A percentile compares a stretch with the other conserved stretches of the same genome.
These are phyloP conservation scores for Aphanomyces cochlioides DNA, from an alignment of 352 stramenopile genomes.

Conservation along the genomic window DNA sequence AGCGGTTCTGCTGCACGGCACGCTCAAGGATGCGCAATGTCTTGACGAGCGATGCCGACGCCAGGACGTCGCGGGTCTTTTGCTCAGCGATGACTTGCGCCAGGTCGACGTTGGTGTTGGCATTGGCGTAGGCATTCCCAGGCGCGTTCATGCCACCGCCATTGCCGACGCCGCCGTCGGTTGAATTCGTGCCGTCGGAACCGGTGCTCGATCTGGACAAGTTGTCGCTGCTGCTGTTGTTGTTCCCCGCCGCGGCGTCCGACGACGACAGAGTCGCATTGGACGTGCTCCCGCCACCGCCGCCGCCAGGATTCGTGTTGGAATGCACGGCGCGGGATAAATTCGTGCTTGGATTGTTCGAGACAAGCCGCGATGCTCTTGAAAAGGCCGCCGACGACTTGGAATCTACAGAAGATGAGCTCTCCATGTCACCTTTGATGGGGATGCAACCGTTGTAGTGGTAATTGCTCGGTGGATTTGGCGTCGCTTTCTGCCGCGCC, in stretches of 20 bases:
- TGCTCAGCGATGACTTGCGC: slow-evolving; percentile 67
- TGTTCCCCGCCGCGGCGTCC: slow-evolving; percentile 20
- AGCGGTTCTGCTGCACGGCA: slow-evolving; percentile 86
- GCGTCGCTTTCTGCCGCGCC: slow-evolving; percentile 25
- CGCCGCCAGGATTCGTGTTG: neutral
- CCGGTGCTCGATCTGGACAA: slow-evolving; percentile 6
- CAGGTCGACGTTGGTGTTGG: slow-evolving; percentile 71
- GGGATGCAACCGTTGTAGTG: too few relatives aligned
- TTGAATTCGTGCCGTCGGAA: slow-evolving; percentile 12
- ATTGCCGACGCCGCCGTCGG: slow-evolving; percentile 33
- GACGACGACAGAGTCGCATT: slow-evolving; percentile 44
- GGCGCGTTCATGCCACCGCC: too few relatives aligned
- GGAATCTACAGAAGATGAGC: too few relatives aligned
- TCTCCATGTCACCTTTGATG: neutral
- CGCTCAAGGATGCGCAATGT: slow-evolving; percentile 73
- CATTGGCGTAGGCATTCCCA: slow-evolving; percentile 51
- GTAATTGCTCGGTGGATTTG: slow-evolving; percentile 36
- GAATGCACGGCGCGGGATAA: neutral
- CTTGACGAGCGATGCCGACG: slow-evolving; percentile 51
- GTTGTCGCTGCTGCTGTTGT: slow-evolving; percentile 38
- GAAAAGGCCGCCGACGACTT: slow-evolving; percentile 25
- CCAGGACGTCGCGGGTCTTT: slow-evolving; percentile 59
- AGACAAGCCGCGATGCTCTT: slow-evolving; percentile 24
- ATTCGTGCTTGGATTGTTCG: neutral
- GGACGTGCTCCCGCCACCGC: neutral